These are phyloP conservation scores for Trametes hirsuta DNA, from an alignment of 1,284 basidiomycete genomes.

Conservation along the genomic window DNA sequence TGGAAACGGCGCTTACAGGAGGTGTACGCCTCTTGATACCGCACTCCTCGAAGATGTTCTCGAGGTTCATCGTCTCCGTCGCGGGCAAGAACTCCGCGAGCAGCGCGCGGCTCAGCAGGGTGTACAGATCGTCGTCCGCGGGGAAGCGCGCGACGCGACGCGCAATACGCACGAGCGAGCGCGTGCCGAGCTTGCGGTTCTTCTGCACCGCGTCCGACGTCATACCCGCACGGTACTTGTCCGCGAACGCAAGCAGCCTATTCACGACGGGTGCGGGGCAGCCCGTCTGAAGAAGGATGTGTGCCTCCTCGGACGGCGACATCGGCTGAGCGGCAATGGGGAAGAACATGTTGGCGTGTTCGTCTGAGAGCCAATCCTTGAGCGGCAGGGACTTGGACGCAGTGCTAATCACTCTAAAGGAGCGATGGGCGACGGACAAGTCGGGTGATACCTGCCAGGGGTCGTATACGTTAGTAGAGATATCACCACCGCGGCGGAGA, in stretches of 20 bases:
- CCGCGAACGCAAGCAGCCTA: conserved; percentile 46
- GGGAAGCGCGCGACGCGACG: conserved; percentile 49
- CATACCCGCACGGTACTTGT: conserved; percentile 57
- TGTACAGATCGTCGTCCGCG: conserved; percentile 50
- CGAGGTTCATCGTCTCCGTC: conserved; percentile 57
- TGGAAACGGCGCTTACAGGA: conserved; percentile 38
- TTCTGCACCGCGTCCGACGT: conserved; percentile 58
- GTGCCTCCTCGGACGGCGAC: conserved; percentile 47
- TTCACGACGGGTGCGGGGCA: conserved; percentile 25
- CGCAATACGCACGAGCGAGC: conserved; percentile 60
- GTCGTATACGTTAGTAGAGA: conserved; percentile 1
- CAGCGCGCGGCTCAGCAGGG: conserved; percentile 52
- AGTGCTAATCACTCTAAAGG: conserved; percentile 63
- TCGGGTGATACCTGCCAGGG: conserved; percentile 41
- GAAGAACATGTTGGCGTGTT: conserved; percentile 73
- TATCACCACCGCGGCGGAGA: neutral
- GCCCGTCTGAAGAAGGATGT: conserved; percentile 30
- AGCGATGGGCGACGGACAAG: conserved; percentile 54
- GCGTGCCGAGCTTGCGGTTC: conserved; percentile 63
- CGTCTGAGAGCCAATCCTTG: conserved; percentile 66
- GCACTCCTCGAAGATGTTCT: conserved; percentile 53
- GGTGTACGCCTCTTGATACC: conserved; percentile 47
- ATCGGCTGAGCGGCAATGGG: conserved; percentile 61
- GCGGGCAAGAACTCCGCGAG: conserved; percentile 63
- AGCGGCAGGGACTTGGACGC: conserved; percentile 63